Evolutionary conservation across 257 asterid genomes (phyloP).

Genomic region (Orobanche coerulescens): DNA sequence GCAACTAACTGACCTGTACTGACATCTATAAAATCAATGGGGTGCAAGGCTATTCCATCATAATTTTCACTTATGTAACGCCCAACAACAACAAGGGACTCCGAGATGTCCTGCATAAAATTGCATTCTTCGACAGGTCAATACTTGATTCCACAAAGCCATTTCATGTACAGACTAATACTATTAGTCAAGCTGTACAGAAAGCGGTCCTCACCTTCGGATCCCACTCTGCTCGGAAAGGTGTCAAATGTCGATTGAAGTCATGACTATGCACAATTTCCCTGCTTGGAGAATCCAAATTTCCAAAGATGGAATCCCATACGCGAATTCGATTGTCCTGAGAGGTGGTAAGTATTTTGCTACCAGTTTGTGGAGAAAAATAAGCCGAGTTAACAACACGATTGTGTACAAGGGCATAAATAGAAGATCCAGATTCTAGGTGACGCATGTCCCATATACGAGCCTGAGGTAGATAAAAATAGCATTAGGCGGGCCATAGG

Average conservation of each 20-base stretch:
- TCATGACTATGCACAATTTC: constrained; percentile 97
- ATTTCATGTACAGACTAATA: background rate
- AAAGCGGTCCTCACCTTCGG: constrained; percentile 52
- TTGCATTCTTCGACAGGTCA: background rate
- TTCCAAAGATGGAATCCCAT: constrained; percentile 94
- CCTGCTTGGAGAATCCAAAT: constrained; percentile 78
- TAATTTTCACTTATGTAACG: constrained; percentile 94
- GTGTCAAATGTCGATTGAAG: constrained; percentile 83
- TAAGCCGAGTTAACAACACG: constrained; percentile 95
- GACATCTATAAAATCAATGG: constrained; percentile 78
- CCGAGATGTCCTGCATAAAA: constrained; percentile 69
- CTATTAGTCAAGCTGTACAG: constrained; percentile 7
- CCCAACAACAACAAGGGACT: constrained; percentile 82
- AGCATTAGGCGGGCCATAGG: background rate
- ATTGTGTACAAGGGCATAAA: constrained; percentile 62
- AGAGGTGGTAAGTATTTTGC: constrained; percentile 91
- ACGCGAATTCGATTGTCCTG: constrained; percentile 88
- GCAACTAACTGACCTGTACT: constrained; percentile 89
- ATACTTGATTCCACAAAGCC: background rate
- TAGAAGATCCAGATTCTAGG: constrained; percentile 69
- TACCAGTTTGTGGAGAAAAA: constrained; percentile 84
- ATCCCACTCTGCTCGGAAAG: constrained; percentile 96
- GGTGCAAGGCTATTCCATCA: constrained; percentile 86
- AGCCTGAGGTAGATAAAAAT: constrained; percentile 45
- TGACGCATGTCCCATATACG: constrained; percentile 93